A percentile compares a stretch with the other conserved stretches of the same genome.
Conservation (phyloP, 345 rosid species). For the Triadica sebifera region DNA sequence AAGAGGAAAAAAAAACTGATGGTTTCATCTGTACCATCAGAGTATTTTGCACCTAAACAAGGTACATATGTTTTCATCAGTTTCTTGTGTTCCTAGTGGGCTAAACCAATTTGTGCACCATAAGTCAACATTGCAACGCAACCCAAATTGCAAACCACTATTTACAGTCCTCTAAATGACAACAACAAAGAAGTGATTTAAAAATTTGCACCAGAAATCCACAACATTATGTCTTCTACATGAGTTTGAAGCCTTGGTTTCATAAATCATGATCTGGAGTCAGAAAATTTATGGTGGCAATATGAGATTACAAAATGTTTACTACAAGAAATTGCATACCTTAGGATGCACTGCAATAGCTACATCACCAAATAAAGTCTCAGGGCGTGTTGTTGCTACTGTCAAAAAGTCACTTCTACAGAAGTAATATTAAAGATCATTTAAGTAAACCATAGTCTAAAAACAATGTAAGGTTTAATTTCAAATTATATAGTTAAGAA, state of each 20-base stretch:
- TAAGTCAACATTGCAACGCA: not conserved
- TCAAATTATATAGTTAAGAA: not conserved
- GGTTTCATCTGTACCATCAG: not conserved
- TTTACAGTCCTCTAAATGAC: not conserved
- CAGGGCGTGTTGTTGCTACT: slow-evolving; percentile 94
- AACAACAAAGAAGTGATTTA: not conserved
- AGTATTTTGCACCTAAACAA: not conserved
- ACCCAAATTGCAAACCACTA: not conserved
- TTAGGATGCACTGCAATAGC: slow-evolving; percentile 92
- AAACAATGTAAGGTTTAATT: not conserved
- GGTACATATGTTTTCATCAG: not conserved
- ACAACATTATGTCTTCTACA: not conserved
- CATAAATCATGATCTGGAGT: not conserved
- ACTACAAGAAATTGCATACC: slow-evolving; percentile 39
- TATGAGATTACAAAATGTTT: not conserved
- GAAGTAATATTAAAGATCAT: slow-evolving; percentile 26
- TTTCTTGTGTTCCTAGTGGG: not conserved
- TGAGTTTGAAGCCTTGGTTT: not conserved
- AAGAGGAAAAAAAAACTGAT: not conserved
- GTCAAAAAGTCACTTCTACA: slow-evolving; percentile 81
- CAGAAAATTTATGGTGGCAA: not conserved
- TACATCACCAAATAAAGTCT: slow-evolving; percentile 95
- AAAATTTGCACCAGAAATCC: not conserved
- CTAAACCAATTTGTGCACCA: not conserved
- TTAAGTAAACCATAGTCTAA: slow-evolving; percentile 5